phyloP scores from a whole-genome alignment of 1,284 basidiomycete species.

The Apiotrichum gracile region DNA sequence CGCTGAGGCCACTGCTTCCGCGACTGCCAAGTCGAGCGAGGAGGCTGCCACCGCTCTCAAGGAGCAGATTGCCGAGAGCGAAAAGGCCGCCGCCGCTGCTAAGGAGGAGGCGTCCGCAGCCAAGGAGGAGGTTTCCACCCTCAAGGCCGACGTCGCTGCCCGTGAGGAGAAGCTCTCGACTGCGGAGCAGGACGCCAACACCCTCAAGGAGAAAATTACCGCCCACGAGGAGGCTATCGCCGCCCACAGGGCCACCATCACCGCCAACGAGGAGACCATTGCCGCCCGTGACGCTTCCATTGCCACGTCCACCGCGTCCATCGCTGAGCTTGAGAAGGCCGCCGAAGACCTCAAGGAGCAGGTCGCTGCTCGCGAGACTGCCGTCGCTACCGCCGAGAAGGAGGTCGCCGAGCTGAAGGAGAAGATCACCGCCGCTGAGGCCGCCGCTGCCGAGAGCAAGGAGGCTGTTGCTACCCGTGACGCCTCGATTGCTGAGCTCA shows the following conservation, averaged over 20 bases:
- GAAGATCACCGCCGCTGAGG: conserved; percentile 11
- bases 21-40: background rate
- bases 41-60: background rate
- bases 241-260: background rate
- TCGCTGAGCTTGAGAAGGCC: background rate
- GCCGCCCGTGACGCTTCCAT: background rate
- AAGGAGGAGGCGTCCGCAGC: background rate
- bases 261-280: background rate
- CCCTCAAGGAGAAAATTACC: background rate
- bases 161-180: conserved; percentile 9
- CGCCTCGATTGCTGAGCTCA: background rate
- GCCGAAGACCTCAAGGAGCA: background rate
- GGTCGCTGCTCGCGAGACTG: background rate
- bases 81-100: background rate
- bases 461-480: background rate
- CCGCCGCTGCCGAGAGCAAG: background rate
- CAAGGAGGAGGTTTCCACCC: background rate
- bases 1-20: background rate
- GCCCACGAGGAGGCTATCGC: conserved; percentile 14
- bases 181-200: background rate
- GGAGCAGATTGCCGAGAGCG: background rate
- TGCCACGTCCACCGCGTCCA: background rate
- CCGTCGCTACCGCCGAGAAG: background rate
- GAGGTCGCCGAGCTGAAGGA: conserved; percentile 15
- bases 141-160: background rate